phyloP scores from a whole-genome alignment of 805 yeast genomes.

The Zygosaccharomyces pseudorouxii region DNA sequence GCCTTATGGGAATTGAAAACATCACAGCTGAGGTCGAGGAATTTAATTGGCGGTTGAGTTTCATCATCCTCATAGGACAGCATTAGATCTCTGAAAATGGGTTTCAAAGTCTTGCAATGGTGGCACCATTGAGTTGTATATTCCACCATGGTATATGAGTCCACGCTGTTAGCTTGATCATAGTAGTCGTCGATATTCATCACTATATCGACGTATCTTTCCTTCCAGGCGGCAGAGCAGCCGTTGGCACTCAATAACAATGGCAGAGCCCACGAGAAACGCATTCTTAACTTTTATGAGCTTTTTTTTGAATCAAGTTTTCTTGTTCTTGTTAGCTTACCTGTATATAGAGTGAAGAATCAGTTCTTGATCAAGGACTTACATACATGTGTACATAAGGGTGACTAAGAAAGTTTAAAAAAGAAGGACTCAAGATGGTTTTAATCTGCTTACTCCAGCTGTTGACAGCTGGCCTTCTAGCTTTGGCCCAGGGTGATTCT shows the following conservation, averaged over 20 bases:
- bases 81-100: constrained; percentile 49
- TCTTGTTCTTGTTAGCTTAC: too few relatives aligned
- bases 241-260: neutral
- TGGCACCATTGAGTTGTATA: constrained; percentile 68
- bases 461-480: neutral
- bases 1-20: constrained; percentile 26
- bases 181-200: constrained; percentile 28
- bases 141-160: constrained; percentile 33
- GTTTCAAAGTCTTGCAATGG: constrained; percentile 58
- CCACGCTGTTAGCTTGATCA: constrained; percentile 23
- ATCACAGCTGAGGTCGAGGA: constrained; percentile 35
- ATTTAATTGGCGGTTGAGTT: constrained; percentile 18
- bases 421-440: neutral
- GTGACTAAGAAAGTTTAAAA: neutral
- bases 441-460: neutral
- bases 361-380: neutral
- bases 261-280: neutral
- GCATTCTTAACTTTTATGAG: neutral
- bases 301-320: too few relatives aligned
- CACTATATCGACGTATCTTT: constrained; percentile 15
- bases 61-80: constrained; percentile 29
- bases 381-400: neutral
- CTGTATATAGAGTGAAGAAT: too few relatives aligned
- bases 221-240: neutral
- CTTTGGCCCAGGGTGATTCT: constrained; percentile 5